Base-by-base conservation (phyloP, 1,284 basidiomycete genomes). In the Omphalotus olearius region DNA sequence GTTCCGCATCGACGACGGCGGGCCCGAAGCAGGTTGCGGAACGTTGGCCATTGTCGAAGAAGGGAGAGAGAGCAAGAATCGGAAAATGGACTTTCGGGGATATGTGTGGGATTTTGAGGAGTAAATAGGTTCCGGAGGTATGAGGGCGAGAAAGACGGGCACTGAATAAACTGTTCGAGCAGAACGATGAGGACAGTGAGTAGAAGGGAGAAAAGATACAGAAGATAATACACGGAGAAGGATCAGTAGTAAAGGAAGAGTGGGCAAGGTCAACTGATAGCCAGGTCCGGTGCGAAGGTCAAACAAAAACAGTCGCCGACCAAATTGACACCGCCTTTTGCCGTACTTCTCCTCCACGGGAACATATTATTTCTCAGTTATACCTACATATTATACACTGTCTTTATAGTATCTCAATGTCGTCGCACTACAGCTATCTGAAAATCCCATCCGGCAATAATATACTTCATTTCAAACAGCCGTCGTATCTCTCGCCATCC, bases 401-500 rank as follows among this genome's bases (percentile, higher is more conserved):
- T 20, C 28, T 17, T n/a, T 41, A 45, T 20, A 25, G 14, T 23
- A 23, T 37, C 16, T 48, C 25, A 88, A 65, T 83, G 88, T 60
- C 87, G 71, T 53, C 87, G 74, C 30, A 91, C 85, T n/a, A 84
- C 80, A 7, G 87, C 88, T 49, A 91, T 73, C 69, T 90, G 84
- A 54, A 91, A 80, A 63, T 91, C 88, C 86, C 87, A 91, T 48
- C 88, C 86, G 13, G 86, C 85, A 11, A 81, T 70, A 52, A 89
- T 70, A 61, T 86, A 87, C 69, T 88, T 89, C 60, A 91, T 68
- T 67, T 93, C 88, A 37, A 91, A 66, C 57, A 95, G 64, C 54
- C 92, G 73, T 60, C 79, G 79, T 56, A 95, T 85, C 72, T 94
- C 92, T 56, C 90, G 73, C 91, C 92, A 93, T 18, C 83, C 83